A percentile compares a stretch with the other conserved stretches of the same genome.
Conservation (phyloP, 129 eudicot genomes). For the Escallonia herrerae region DNA sequence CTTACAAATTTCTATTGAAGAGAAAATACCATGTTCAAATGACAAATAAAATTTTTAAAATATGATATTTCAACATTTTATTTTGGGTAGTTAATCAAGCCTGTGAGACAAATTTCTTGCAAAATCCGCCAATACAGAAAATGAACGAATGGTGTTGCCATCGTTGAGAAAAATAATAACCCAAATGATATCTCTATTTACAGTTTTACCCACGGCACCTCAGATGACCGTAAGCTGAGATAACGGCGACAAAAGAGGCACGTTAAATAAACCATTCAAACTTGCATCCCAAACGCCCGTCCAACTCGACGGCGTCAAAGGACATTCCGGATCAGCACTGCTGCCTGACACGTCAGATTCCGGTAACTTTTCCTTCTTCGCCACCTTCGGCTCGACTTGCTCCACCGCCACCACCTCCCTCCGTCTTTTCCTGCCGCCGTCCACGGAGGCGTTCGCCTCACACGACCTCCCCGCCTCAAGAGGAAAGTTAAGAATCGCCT, state of each 20-base stretch:
- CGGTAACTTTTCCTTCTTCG: conserved; percentile 5
- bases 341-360: background rate
- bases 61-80: too few relatives aligned
- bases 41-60: too few relatives aligned
- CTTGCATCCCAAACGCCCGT: conserved; percentile 14
- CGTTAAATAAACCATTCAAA: conserved; percentile 10
- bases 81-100: too few relatives aligned
- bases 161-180: too few relatives aligned
- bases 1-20: too few relatives aligned
- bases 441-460: conserved; percentile 5
- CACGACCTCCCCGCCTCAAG: conserved; percentile 29
- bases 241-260: conserved; percentile 35
- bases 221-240: conserved; percentile 19
- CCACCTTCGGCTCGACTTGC: background rate
- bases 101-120: too few relatives aligned
- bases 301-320: conserved; percentile 35
- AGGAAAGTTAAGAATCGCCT: conserved; percentile 58
- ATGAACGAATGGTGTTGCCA: too few relatives aligned
- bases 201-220: background rate
- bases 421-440: background rate
- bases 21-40: too few relatives aligned
- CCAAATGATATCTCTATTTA: too few relatives aligned
- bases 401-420: background rate
- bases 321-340: conserved; percentile 2
- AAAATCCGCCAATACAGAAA: too few relatives aligned